Conservation (phyloP, 1,284 basidiomycete species). For the Cronartium quercuum region DNA sequence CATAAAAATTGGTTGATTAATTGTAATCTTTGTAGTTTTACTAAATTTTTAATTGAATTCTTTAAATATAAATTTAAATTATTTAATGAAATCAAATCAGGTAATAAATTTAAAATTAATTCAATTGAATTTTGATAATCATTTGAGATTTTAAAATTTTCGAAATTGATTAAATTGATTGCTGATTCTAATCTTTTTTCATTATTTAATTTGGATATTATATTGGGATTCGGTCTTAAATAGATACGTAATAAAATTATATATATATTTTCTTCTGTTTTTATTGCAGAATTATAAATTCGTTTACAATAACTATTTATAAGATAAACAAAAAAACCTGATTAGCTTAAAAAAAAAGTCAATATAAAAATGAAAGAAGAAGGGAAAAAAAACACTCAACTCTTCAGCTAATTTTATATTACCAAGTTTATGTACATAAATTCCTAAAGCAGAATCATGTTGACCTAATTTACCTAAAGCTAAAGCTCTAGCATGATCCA, state of each 20-base stretch:
- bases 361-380: neutral
- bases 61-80: constrained; percentile 73
- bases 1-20: constrained; percentile 65
- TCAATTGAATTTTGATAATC: constrained; percentile 70
- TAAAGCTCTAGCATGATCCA: constrained; percentile 81
- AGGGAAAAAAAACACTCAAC: constrained; percentile 52
- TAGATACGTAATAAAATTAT: constrained; percentile 79
- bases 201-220: neutral
- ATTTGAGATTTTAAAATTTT: constrained; percentile 74
- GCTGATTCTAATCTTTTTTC: constrained; percentile 54
- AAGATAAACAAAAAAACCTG: constrained; percentile 14
- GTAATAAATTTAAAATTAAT: constrained; percentile 69
- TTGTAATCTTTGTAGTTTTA: constrained; percentile 56
- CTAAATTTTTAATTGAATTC: constrained; percentile 62
- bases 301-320: constrained; percentile 71
- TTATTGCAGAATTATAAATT: constrained; percentile 57
- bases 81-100: constrained; percentile 72
- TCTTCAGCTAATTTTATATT: constrained; percentile 81
- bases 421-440: constrained; percentile 79
- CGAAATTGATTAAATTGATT: constrained; percentile 71
- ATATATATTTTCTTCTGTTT: constrained; percentile 61
- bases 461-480: constrained; percentile 80
- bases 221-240: constrained; percentile 58
- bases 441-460: constrained; percentile 83
- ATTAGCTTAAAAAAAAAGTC: neutral